Evolutionary conservation across 73 alveolate species (phyloP).

Genomic region (Symbiodinium pilosum): DNA sequence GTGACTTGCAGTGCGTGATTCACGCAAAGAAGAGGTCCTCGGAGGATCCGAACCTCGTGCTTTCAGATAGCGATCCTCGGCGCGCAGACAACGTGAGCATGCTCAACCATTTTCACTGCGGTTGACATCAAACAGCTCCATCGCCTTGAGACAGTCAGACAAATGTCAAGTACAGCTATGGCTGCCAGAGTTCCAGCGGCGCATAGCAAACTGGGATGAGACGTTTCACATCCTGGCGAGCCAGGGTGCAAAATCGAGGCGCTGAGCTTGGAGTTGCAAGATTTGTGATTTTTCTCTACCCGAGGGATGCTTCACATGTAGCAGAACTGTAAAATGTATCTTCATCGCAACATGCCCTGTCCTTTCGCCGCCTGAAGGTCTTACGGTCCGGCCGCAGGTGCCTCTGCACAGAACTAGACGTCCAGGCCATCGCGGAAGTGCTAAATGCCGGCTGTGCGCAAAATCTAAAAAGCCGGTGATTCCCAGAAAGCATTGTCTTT

Average conservation of each 20-base stretch:
- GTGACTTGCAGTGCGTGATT: too few species aligned
- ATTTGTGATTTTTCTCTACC: not conserved
- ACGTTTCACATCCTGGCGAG: slow-evolving; percentile 26
- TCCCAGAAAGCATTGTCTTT: too few species aligned
- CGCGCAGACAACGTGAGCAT: not conserved
- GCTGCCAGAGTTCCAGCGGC: not conserved
- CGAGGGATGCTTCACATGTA: too few species aligned
- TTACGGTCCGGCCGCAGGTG: not conserved
- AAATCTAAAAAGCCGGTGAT: too few species aligned
- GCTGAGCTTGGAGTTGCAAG: not conserved
- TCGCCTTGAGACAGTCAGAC: too few species aligned
- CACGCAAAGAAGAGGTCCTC: too few species aligned
- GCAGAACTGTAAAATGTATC: too few species aligned
- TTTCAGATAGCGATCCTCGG: not conserved
- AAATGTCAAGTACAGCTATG: not conserved
- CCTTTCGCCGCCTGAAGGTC: slow-evolving; percentile 11
- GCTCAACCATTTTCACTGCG: not conserved
- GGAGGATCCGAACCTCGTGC: not conserved
- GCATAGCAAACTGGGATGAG: slow-evolving; percentile 29
- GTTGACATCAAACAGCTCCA: too few species aligned
- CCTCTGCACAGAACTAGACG: too few species aligned
- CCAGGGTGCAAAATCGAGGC: not conserved
- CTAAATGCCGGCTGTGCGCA: too few species aligned
- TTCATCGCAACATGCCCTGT: too few species aligned
- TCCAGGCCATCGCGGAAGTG: too few species aligned